Conservation (phyloP, 2,329 filamentous ascomycete genomes). For the Ceratocystis cubensis region DNA sequence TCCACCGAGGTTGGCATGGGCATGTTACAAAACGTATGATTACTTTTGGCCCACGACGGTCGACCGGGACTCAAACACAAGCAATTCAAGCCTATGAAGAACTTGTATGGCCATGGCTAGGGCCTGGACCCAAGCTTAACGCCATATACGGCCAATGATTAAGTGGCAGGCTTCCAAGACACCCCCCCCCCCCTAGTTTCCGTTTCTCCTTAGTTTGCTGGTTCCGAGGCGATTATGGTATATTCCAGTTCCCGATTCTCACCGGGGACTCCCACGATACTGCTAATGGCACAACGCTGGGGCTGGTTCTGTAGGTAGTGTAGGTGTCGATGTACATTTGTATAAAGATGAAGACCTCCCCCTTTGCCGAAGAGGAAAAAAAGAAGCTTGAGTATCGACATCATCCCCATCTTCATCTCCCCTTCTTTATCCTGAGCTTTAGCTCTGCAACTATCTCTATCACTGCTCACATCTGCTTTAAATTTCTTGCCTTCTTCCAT, state of each 20-base stretch:
- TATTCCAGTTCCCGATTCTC: conserved; percentile 7
- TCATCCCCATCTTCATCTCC: not conserved
- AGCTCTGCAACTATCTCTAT: not conserved
- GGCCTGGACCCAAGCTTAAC: not conserved
- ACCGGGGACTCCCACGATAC: conserved; percentile 5
- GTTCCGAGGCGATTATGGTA: conserved; percentile 8
- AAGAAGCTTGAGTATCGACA: conserved; percentile 8
- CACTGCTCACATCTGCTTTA: not conserved
- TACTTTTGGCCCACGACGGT: conserved; percentile 3
- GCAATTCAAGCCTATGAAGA: conserved; percentile 1
- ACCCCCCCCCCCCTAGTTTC: not conserved
- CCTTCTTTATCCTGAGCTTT: conserved; percentile 1
- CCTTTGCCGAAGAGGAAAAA: conserved; percentile 1
- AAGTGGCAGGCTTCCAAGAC: not conserved
- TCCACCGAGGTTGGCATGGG: not conserved
- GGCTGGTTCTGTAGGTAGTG: not conserved
- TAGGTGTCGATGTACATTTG: conserved; percentile 1
- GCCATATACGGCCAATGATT: not conserved
- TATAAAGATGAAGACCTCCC: conserved; percentile 18
- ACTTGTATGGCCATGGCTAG: not conserved
- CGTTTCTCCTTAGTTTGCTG: conserved; percentile 9
- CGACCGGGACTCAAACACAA: not conserved
- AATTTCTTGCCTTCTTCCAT: not conserved
- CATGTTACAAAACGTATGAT: not conserved
- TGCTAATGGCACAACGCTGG: not conserved